phyloP scores from a whole-genome alignment of 2,329 filamentous ascomycete genomes.

The Simplicillium aogashimaense region DNA sequence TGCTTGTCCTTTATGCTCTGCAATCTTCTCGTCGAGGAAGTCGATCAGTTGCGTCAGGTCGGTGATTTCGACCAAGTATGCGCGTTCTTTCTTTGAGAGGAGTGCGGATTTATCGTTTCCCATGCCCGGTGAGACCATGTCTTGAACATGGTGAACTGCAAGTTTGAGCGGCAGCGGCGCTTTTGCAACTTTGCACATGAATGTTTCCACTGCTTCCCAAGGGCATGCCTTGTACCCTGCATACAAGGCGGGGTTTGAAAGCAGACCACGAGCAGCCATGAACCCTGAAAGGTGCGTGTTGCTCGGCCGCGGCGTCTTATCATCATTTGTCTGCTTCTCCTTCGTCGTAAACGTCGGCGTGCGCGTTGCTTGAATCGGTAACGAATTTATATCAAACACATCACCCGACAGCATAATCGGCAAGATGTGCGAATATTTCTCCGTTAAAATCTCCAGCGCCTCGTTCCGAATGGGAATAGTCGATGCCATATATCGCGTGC shows the following conservation, averaged over 20 bases:
- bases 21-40: slow-evolving; percentile 43
- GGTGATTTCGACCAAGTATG: slow-evolving; percentile 34
- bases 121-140: slow-evolving; percentile 55
- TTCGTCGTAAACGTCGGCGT: slow-evolving; percentile 18
- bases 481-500: slow-evolving; percentile 51
- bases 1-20: slow-evolving; percentile 19
- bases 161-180: slow-evolving; percentile 54
- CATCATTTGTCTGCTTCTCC: slow-evolving; percentile 14
- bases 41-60: slow-evolving; percentile 51
- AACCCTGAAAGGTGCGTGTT: slow-evolving; percentile 48
- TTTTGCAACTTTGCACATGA: slow-evolving; percentile 47
- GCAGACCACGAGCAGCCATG: slow-evolving; percentile 60
- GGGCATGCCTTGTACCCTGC: slow-evolving; percentile 45
- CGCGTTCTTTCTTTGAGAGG: slow-evolving; percentile 46
- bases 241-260: slow-evolving; percentile 59
- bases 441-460: slow-evolving; percentile 45
- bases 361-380: slow-evolving; percentile 29
- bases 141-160: slow-evolving; percentile 53
- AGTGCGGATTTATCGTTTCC: slow-evolving; percentile 40
- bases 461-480: slow-evolving; percentile 51
- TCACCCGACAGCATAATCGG: slow-evolving; percentile 62
- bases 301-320: slow-evolving; percentile 18
- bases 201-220: slow-evolving; percentile 52
- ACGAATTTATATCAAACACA: slow-evolving; percentile 45
- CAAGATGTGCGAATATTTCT: slow-evolving; percentile 40